These are phyloP conservation scores for Globisporangium cystogenes DNA, from an alignment of 352 stramenopile genomes.

Conservation along the genomic window DNA sequence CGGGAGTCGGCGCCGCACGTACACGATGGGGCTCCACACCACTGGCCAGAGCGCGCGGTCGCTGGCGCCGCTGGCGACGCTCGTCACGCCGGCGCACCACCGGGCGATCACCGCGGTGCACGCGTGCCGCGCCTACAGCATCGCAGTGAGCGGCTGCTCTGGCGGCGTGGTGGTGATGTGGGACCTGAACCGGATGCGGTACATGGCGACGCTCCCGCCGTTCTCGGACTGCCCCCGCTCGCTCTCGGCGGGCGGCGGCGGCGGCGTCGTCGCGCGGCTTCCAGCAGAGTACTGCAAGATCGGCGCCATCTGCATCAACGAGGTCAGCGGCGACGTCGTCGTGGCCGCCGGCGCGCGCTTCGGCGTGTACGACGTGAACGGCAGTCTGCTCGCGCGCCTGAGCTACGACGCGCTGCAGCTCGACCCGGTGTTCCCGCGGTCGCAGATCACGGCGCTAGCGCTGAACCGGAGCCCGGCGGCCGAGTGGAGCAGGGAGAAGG, in stretches of 20 bases:
- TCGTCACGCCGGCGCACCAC: slow-evolving; percentile 33
- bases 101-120: slow-evolving; percentile 40
- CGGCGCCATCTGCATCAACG: slow-evolving; percentile 53
- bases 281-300: slow-evolving; percentile 15
- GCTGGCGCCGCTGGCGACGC: slow-evolving; percentile 34
- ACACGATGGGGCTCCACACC: slow-evolving; percentile 22
- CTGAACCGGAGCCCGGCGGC: slow-evolving; percentile 44
- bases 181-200: slow-evolving; percentile 64
- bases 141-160: slow-evolving; percentile 58
- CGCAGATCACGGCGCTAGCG: slow-evolving; percentile 35
- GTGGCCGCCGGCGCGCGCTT: slow-evolving; percentile 42
- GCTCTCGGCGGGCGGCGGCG: neutral
- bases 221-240: slow-evolving; percentile 1
- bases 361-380: slow-evolving; percentile 67
- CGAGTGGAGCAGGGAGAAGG: slow-evolving; percentile 59
- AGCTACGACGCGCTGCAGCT: slow-evolving; percentile 39
- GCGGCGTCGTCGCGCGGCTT: neutral
- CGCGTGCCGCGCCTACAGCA: slow-evolving; percentile 54
- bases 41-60: slow-evolving; percentile 27
- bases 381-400: slow-evolving; percentile 40
- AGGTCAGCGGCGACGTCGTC: slow-evolving; percentile 56
- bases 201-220: slow-evolving; percentile 37
- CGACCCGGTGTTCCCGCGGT: slow-evolving; percentile 25
- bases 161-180: slow-evolving; percentile 52
- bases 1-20: slow-evolving; percentile 16